Percentiles rank a stretch among this genome's conserved stretches.
Evolutionary conservation across 129 eudicot genomes (phyloP).

Genomic region (Escallonia herrerae): DNA sequence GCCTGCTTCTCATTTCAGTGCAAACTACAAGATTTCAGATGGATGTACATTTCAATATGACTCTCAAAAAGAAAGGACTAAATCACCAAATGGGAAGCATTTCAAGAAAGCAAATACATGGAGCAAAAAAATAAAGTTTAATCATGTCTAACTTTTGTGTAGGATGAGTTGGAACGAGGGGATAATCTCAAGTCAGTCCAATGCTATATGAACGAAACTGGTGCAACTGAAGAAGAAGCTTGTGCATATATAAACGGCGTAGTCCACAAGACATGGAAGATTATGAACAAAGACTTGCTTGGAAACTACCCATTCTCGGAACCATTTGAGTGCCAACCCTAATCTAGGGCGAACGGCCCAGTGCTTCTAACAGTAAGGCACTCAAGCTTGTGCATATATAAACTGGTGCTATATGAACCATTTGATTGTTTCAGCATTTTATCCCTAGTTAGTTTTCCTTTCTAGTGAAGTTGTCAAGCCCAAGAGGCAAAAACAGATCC

Average conservation of each 20-base stretch:
- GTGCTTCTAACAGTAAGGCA: not conserved
- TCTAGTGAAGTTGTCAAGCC: too few relatives aligned
- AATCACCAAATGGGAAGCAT: not conserved
- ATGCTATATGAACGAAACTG: slow-evolving; percentile 1
- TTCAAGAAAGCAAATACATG: not conserved
- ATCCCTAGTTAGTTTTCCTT: too few relatives aligned
- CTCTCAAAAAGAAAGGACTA: not conserved
- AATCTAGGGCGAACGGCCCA: not conserved
- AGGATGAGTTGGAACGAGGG: slow-evolving; percentile 7
- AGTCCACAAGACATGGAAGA: slow-evolving; percentile 9
- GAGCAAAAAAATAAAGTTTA: not conserved
- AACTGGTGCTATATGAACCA: too few relatives aligned
- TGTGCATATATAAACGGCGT: not conserved
- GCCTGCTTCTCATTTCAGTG: too few relatives aligned
- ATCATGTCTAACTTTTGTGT: not conserved
- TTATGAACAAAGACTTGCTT: not conserved
- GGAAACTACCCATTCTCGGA: not conserved
- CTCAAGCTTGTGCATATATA: too few relatives aligned
- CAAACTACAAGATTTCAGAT: too few relatives aligned
- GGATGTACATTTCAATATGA: not conserved
- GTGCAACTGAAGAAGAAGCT: slow-evolving; percentile 10
- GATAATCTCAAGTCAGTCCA: slow-evolving; percentile 1
- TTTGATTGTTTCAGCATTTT: too few relatives aligned
- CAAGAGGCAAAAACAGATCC: too few relatives aligned
- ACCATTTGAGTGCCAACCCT: not conserved